Evolutionary conservation across 225 moss, liverwort and hornwort genomes (phyloP).

Genomic region (Pseudisothecium myosuroides): DNA sequence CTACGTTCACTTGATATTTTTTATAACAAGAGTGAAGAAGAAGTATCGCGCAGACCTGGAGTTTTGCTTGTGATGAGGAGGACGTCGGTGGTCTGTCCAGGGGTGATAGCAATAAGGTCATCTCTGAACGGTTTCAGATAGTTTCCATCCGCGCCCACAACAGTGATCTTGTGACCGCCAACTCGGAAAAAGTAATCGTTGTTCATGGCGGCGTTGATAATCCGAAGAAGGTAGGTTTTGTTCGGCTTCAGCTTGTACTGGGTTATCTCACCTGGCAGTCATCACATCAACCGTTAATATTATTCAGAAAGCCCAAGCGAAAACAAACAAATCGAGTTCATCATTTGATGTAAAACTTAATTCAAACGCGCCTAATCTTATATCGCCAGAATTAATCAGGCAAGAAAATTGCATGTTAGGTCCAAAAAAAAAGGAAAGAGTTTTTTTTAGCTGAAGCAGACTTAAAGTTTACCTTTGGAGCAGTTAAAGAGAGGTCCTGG

Average conservation of each 20-base stretch:
- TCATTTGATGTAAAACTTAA: too few species aligned
- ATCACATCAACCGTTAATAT: neutral
- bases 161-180: constrained; percentile 30
- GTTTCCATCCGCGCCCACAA: constrained; percentile 46
- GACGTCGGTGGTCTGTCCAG: constrained; percentile 51
- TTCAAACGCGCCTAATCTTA: neutral
- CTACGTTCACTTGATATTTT: neutral
- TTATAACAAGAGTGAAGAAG: neutral
- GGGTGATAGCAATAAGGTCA: constrained; percentile 12
- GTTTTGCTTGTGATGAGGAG: constrained; percentile 24
- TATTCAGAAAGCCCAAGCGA: neutral
- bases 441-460: neutral
- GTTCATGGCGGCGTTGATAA: constrained; percentile 30
- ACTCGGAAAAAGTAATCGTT: constrained; percentile 27
- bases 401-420: neutral
- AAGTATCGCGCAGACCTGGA: neutral
- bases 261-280: neutral
- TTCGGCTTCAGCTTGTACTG: neutral
- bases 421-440: neutral
- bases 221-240: constrained; percentile 25
- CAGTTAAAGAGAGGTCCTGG: constrained; percentile 17
- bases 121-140: constrained; percentile 46
- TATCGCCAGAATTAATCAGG: neutral
- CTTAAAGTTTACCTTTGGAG: neutral
- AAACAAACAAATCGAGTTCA: neutral